These are phyloP conservation scores for Rhododendron griersonianum DNA, from an alignment of 148 eudicot genomes.

Conservation along the genomic window DNA sequence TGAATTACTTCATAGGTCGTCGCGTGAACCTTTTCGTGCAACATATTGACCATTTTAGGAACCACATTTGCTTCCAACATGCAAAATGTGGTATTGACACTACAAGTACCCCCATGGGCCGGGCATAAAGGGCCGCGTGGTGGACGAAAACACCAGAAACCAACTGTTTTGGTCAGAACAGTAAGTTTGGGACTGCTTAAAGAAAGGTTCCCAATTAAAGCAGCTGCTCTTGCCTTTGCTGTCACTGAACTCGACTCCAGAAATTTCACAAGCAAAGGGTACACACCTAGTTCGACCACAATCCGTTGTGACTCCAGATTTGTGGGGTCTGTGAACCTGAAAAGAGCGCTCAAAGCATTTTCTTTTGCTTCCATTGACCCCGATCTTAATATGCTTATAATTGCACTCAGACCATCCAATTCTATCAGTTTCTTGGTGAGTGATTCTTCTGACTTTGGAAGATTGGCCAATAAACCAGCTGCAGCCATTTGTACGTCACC, in stretches of 20 bases:
- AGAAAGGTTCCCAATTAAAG: constrained; percentile 38
- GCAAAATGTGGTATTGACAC: constrained; percentile 27
- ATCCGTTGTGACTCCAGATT: constrained; percentile 24
- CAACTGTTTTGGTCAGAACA: neutral
- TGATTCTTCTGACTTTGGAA: constrained; percentile 27
- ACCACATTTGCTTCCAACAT: constrained; percentile 30
- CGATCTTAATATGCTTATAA: constrained; percentile 22
- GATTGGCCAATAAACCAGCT: constrained; percentile 43
- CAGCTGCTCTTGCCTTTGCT: constrained; percentile 38
- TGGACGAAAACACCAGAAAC: constrained; percentile 14
- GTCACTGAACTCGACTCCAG: constrained; percentile 25
- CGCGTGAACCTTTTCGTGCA: constrained; percentile 22
- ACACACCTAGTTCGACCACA: constrained; percentile 25
- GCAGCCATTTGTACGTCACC: constrained; percentile 37
- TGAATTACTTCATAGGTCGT: constrained; percentile 37
- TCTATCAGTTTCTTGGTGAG: constrained; percentile 24
- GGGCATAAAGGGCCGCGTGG: constrained; percentile 12
- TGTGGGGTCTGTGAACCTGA: constrained; percentile 38
- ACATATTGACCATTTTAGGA: constrained; percentile 28
- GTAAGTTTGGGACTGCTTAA: constrained; percentile 24
- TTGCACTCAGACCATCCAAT: constrained; percentile 28
- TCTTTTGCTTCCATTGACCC: constrained; percentile 35
- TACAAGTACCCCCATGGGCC: constrained; percentile 34
- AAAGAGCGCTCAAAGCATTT: constrained; percentile 30
- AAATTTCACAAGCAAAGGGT: constrained; percentile 24